These are phyloP conservation scores for Citrus cavaleriei DNA, from an alignment of 345 rosid genomes.

Conservation along the genomic window DNA sequence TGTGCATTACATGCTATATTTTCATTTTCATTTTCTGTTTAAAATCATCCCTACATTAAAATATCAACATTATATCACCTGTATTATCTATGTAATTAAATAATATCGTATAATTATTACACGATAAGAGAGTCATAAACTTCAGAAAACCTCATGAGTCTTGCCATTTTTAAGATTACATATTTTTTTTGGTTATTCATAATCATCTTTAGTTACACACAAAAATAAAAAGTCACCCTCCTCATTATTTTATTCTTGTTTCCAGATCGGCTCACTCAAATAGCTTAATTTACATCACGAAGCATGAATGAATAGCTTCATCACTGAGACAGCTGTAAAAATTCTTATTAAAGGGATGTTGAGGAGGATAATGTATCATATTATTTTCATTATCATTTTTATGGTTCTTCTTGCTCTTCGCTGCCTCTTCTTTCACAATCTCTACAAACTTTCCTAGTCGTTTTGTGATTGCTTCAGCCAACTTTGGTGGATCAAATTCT, in stretches of 20 bases:
- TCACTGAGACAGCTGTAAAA: conserved; percentile 39
- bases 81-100: too few relatives aligned
- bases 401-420: neutral
- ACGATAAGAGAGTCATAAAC: too few relatives aligned
- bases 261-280: neutral
- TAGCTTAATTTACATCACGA: conserved; percentile 33
- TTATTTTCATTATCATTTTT: neutral
- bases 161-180: too few relatives aligned
- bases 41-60: too few relatives aligned
- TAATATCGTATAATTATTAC: too few relatives aligned
- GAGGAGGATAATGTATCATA: conserved; percentile 39
- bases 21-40: too few relatives aligned
- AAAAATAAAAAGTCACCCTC: neutral
- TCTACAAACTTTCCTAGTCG: conserved; percentile 48
- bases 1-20: too few relatives aligned
- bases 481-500: conserved; percentile 38
- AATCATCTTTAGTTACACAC: neutral
- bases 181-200: neutral
- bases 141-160: too few relatives aligned
- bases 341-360: conserved; percentile 15
- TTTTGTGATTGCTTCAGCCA: conserved; percentile 33
- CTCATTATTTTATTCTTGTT: neutral
- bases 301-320: conserved; percentile 45
- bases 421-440: conserved; percentile 35
- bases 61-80: too few relatives aligned